These are phyloP conservation scores for Ascoidea asiatica DNA, from an alignment of 805 yeast species.

Conservation along the genomic window DNA sequence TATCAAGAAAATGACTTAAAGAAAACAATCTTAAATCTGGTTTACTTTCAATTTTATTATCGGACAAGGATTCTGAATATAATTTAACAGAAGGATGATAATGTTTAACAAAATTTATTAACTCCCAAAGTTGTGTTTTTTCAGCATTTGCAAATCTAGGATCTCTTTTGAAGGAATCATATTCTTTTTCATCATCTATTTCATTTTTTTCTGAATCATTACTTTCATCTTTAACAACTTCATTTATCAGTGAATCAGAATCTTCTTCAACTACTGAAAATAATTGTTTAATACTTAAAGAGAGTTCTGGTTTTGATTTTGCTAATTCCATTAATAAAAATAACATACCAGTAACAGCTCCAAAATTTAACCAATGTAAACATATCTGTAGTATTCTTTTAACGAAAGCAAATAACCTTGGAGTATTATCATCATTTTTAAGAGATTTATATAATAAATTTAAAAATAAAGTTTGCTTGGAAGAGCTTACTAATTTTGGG, in stretches of 20 bases:
- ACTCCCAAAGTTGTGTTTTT: constrained; percentile 77
- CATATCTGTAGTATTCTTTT: constrained; percentile 83
- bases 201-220: constrained; percentile 34
- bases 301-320: constrained; percentile 48
- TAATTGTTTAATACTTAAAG: too few species aligned
- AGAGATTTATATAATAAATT: constrained; percentile 76
- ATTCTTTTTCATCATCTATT: constrained; percentile 25
- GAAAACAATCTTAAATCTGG: constrained; percentile 90
- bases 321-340: constrained; percentile 58
- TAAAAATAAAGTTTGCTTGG: constrained; percentile 87
- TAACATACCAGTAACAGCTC: constrained; percentile 77
- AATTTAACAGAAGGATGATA: constrained; percentile 86
- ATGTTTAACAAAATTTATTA: constrained; percentile 58
- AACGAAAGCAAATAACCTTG: constrained; percentile 76
- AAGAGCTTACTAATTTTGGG: constrained; percentile 67
- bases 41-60: constrained; percentile 31
- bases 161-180: constrained; percentile 84
- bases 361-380: constrained; percentile 75
- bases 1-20: constrained; percentile 80
- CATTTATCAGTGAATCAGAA: constrained; percentile 44
- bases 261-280: too few species aligned
- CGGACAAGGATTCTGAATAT: constrained; percentile 57
- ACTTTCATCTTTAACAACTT: constrained; percentile 37
- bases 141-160: constrained; percentile 87
- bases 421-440: constrained; percentile 48